Base-by-base conservation (phyloP, 1,139 yeast species). In the Saccharomyces uvarum region DNA sequence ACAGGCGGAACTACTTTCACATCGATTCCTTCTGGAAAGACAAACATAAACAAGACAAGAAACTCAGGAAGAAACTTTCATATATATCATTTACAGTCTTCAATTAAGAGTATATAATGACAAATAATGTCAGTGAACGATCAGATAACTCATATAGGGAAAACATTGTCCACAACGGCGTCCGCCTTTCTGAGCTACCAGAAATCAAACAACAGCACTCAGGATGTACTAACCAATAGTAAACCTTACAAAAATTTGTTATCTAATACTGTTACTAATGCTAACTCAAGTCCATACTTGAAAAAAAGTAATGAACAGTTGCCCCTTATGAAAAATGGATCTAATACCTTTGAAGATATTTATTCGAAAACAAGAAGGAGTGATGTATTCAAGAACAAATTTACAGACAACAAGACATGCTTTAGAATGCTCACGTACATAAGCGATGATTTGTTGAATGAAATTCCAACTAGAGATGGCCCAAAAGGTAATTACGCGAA, bases 401-500 rank as follows among this genome's bases (percentile, higher is more conserved):
- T 66, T 54, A 65, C 67, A 5, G 57, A 62, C 24, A 63, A 70
- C 14, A 70, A 72, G 53, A 70, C 78, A 2, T 79, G 79, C 0
- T 73, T 75, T 24, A 76, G 76, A 58, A 69, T 79, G n/a, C 63
- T 75, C 49, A 74, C 79, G 32, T 71, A 76, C 53, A 73, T 84
- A 24, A 78, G 86, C 4, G 86, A 82, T 57, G 86, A 82, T 46
- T 62, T 83, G 58, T 71, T 84, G 50, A 66, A 70, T 13, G 80
- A 81, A 52, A 69, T 83, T 9, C 84, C 85, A 0, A 68, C 13
- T 49, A 38, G 16, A 54, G 54, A 27, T 11, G 16, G 21, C 8
- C 11, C 16, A n/a, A 26, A n/a, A 13, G 27, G 19, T 26, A 14
- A 9, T 14, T 11, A 11, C n/a, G 9, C 41, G 14, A 11, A 48